Percentiles rank a stretch among this genome's conserved stretches.
Conservation (phyloP, 2,329 filamentous ascomycete genomes). For the Arthrobotrys pseudoclavata region DNA sequence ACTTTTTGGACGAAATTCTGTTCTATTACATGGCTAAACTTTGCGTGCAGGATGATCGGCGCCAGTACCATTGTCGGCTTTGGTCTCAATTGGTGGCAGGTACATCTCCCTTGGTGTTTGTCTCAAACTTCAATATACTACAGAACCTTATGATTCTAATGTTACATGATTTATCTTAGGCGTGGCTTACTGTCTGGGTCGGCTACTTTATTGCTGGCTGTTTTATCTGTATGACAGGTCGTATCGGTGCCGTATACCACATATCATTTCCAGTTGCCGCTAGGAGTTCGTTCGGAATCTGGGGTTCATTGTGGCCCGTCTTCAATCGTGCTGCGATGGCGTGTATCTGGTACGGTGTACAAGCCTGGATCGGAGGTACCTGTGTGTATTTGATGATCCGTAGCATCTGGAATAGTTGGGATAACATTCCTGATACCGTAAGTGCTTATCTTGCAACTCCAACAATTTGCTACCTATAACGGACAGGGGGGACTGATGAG, state of each 20-base stretch:
- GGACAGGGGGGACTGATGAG: conserved; percentile 45
- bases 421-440: conserved; percentile 65
- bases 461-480: background rate
- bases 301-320: conserved; percentile 67
- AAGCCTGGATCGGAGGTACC: conserved; percentile 84
- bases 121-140: background rate
- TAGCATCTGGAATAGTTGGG: conserved; percentile 81
- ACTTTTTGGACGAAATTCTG: conserved; percentile 60
- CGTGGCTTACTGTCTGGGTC: conserved; percentile 86
- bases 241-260: conserved; percentile 88
- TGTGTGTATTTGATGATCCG: conserved; percentile 92
- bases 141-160: conserved; percentile 2
- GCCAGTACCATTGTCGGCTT: conserved; percentile 82
- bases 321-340: conserved; percentile 67
- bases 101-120: conserved; percentile 65
- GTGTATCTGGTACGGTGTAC: conserved; percentile 89
- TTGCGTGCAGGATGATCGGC: conserved; percentile 79
- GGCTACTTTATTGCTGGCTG: conserved; percentile 82
- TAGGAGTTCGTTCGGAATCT: conserved; percentile 86
- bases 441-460: conserved; percentile 30
- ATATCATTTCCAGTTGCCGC: conserved; percentile 87
- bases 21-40: conserved; percentile 9
- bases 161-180: conserved; percentile 15
- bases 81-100: conserved; percentile 91
- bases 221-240: conserved; percentile 83